Evolutionary conservation across 2,329 filamentous ascomycete genomes (phyloP).

Genomic region (Ascochyta pisi): DNA sequence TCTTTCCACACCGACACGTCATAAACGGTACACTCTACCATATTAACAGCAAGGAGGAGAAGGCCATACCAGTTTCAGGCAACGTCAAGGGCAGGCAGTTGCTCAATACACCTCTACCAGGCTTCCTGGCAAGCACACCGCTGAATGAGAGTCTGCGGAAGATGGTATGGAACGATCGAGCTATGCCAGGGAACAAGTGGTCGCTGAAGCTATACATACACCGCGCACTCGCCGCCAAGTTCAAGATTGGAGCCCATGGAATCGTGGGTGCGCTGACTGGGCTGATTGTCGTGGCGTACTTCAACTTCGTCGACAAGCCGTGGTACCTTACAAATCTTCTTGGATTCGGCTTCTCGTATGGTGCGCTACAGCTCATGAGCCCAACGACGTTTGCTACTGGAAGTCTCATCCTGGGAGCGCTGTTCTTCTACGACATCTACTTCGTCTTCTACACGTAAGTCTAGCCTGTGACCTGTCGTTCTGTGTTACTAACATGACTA

Average conservation of each 20-base stretch:
- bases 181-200: slow-evolving; percentile 58
- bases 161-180: slow-evolving; percentile 59
- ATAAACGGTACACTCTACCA: slow-evolving; percentile 59
- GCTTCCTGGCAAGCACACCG: slow-evolving; percentile 56
- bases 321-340: slow-evolving; percentile 85
- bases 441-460: slow-evolving; percentile 84
- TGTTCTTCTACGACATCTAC: slow-evolving; percentile 96
- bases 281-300: slow-evolving; percentile 66
- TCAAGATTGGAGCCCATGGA: slow-evolving; percentile 62
- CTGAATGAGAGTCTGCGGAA: slow-evolving; percentile 48
- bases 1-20: slow-evolving; percentile 77
- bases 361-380: slow-evolving; percentile 80
- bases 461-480: neutral
- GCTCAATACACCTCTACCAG: slow-evolving; percentile 59
- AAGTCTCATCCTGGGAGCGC: slow-evolving; percentile 74
- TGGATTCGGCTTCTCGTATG: slow-evolving; percentile 86
- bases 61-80: slow-evolving; percentile 43
- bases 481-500: neutral
- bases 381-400: slow-evolving; percentile 87
- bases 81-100: slow-evolving; percentile 26
- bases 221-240: slow-evolving; percentile 55
- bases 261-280: slow-evolving; percentile 64
- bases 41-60: slow-evolving; percentile 46
- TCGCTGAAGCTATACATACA: slow-evolving; percentile 62
- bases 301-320: slow-evolving; percentile 65